Base-by-base conservation (phyloP, 805 yeast species). In the Isabelozyma heimii region DNA sequence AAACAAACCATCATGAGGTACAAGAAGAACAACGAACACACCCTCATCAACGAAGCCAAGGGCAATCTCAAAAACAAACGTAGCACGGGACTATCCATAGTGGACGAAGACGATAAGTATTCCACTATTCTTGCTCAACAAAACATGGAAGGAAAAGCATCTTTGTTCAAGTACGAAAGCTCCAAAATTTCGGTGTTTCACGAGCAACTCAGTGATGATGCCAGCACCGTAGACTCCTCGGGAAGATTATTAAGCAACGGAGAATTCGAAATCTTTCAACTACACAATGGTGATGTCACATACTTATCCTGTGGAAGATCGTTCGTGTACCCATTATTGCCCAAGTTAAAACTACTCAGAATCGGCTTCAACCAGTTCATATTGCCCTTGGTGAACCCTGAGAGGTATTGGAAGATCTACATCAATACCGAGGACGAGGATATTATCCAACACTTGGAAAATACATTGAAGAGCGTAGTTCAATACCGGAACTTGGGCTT, bases 281-380 rank as follows among this genome's bases (percentile, higher is more conserved):
- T 84, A 26, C 82, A 80, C 54, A 77, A 77, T 50, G 80, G 82
- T 15, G 75, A 71, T 49, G 84, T 83, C 8, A 78, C 84, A 1
- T 85, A 84, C 60, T 59, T 85, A 39, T 79, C 82, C 10, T 85
- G 90, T 66, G 91, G 88, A 0, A 63, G 66, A n/a, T 72, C 82
- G 5, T 80, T 89, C 37, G 79, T 87, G 1, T 87, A 87, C 59
- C 95, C 96, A 4, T 77, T 89, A 12, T 67, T 89, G 46, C 89
- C 90, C 3, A 80, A 76, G 51, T 63, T 85, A 47, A 79, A 82
- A 55, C 72, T 89, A 2, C 63, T 86, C 51, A 69, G 87, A 55
- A 73, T 77, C 9, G 67, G 70, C 17, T 52, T 50, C 43, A 72
- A 71, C 44, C 79, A 76, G 55, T 85, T 84, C 55, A 73, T 85